Evolutionary conservation across 345 rosid species (phyloP), one percentile per base, ranked within the genome.

Genomic region (Aurinia saxatilis): DNA sequence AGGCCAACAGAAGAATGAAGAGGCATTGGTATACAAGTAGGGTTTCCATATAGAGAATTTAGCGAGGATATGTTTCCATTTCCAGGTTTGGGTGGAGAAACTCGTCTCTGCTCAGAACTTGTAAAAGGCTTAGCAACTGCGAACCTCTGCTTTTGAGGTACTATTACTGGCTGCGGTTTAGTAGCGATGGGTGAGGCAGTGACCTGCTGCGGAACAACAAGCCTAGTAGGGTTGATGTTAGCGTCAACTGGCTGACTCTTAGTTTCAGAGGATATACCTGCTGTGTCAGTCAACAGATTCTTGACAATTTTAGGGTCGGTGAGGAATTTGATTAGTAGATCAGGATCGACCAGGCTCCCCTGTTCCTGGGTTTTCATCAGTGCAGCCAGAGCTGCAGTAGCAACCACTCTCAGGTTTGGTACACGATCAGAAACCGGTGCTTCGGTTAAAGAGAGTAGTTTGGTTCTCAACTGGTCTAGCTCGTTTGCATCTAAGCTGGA

Each of bases 251-350:
- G 67, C 17, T 23, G 47, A 23, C 10, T 56, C 40, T 27, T 14
- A 21, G 65, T 6, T 68, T 18, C 59, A 57, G 34, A n/a, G 56
- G 79, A 15, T 47, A 47, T 64, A 61, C 61, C 52, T 18, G 27
- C 9, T 37, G 36, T 13, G 47, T 55, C 58, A 29, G 48, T 15
- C 14, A 75, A 66, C 61, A 86, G 39, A 50, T 77, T 68, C 61
- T 80, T 63, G 15, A 82, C 50, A 64, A 76, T 73, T 59, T 78
- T 21, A 0, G 89, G 91, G 71, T 86, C 72, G 15, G 61, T 65
- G 10, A 86, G 77, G 70, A 89, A 56, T 60, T 77, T 74, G 66
- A 79, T 45, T 3, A 89, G 95, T 56, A 84, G 72, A 41, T 79
- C 78, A 16, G 74, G 33, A 70, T 89, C 95, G 3, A 89, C 63